Percentiles rank a stretch among this genome's conserved stretches.
Evolutionary conservation across 2,329 filamentous ascomycete species (phyloP).

Genomic region (Zymoseptoria pseudotritici): DNA sequence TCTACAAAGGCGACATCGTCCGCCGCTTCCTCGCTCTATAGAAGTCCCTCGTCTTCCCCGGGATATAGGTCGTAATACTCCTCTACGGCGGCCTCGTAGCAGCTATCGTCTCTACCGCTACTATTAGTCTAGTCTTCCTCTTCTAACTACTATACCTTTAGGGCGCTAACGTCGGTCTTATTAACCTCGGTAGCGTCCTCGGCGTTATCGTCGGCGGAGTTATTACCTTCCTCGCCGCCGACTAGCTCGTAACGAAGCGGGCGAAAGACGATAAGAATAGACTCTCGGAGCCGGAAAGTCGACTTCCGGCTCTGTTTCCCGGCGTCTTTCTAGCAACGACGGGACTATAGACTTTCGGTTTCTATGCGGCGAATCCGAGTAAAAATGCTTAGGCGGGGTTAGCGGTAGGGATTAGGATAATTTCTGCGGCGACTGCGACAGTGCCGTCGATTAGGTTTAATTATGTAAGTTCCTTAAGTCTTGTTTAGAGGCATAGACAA

Average conservation of each 20-base stretch:
- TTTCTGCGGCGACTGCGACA: too few relatives aligned
- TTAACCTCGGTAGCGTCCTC: slow-evolving; percentile 34
- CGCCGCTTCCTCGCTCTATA: slow-evolving; percentile 33
- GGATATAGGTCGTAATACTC: slow-evolving; percentile 36
- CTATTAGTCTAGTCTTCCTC: slow-evolving; percentile 33
- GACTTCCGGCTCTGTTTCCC: slow-evolving; percentile 21
- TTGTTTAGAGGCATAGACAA: too few relatives aligned
- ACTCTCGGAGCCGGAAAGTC: slow-evolving; percentile 34
- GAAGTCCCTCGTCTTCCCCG: slow-evolving; percentile 33
- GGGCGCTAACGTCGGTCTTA: slow-evolving; percentile 33
- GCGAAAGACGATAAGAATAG: slow-evolving; percentile 32
- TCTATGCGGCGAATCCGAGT: too few relatives aligned
- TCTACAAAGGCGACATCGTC: slow-evolving; percentile 30
- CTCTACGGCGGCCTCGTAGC: slow-evolving; percentile 39
- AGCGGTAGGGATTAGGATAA: too few relatives aligned
- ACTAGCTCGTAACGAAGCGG: slow-evolving; percentile 30
- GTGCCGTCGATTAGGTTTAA: too few relatives aligned
- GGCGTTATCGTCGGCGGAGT: slow-evolving; percentile 31
- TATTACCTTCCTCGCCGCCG: slow-evolving; percentile 33
- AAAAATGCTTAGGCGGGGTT: too few relatives aligned
- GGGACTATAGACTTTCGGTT: too few relatives aligned
- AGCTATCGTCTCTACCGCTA: slow-evolving; percentile 33
- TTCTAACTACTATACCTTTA: slow-evolving; percentile 36
- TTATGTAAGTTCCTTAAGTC: too few relatives aligned
- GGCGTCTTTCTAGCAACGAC: too few relatives aligned